Base-by-base conservation (phyloP, 2,329 filamentous ascomycete species). In the Fusarium scirpi region DNA sequence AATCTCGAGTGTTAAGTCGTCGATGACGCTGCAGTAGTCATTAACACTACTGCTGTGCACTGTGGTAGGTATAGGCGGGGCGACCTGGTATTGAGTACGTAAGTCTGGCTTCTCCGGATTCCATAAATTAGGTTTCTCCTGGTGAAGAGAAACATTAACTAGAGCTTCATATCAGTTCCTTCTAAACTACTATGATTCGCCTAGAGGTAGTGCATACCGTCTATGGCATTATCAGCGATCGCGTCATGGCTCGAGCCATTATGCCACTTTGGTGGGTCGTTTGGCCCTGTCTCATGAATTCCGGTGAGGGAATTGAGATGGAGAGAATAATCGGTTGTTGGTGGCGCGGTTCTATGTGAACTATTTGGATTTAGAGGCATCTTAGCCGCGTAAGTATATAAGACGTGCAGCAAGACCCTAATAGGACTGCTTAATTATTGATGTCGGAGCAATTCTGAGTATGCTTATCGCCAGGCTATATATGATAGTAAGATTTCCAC, bases 1-100 rank as follows among this genome's bases (percentile, higher is more conserved):
- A 77, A 95, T 97, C 76, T 94, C 91, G 24, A 97, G 84, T 0
- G 94, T 97, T 62, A 97, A 80, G 76, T 97, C 93, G 74, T 97
- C 94, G 48, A 97, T 96, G 16, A 97, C 92, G 71, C 91, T 91
- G 46, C 93, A 86, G 65, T 90, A 94, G 59, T 94, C 92, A 61
- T 92, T 92, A 27, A 87, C 89, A 51, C 89, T 91, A 76, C 88
- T 92, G 75, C 81, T 87, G n/a, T 79, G 86, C 5, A 81, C 80
- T 32, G 76, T 61, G 0, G 74, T 74, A 6, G 79, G 79, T 10
- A 78, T 78, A 1, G 80, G 69, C 1, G 72, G 77, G 6, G 40
- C 72, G 22, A 63, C 72, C 32, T 62, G 44, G 30, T 27, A 10
- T 11, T 10, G 27, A 27, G 76, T n/a, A n/a, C 60, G 67, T 69